These are phyloP conservation scores for Musa acuminata DNA, from an alignment of 176 grass and related monocot genomes.

Conservation along the genomic window DNA sequence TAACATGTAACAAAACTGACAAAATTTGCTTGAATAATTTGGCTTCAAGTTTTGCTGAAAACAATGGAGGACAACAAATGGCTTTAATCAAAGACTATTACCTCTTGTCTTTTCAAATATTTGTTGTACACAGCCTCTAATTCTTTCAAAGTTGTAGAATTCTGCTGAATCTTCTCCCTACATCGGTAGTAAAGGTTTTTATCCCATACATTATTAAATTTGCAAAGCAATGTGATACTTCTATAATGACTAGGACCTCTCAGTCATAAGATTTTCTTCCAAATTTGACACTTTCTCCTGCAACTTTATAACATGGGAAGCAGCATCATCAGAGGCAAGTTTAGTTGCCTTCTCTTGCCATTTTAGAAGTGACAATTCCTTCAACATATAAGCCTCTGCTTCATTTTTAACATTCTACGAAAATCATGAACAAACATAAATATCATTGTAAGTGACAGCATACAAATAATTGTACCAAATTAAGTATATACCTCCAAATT, in stretches of 20 bases:
- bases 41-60: neutral
- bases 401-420: constrained; percentile 88
- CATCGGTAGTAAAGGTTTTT: constrained; percentile 25
- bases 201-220: constrained; percentile 2
- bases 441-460: neutral
- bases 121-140: constrained; percentile 59
- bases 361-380: constrained; percentile 83
- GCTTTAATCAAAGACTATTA: constrained; percentile 18
- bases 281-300: constrained; percentile 54
- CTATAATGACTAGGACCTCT: constrained; percentile 48
- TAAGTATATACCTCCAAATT: constrained; percentile 56
- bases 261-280: constrained; percentile 42
- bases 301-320: constrained; percentile 45
- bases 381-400: constrained; percentile 86
- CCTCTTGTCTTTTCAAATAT: constrained; percentile 82
- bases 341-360: constrained; percentile 85
- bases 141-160: constrained; percentile 52
- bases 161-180: constrained; percentile 70
- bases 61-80: neutral
- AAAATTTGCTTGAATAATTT: neutral
- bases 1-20: too few relatives aligned
- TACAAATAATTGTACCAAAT: neutral
- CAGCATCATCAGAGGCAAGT: constrained; percentile 69
- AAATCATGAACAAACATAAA: constrained; percentile 10
- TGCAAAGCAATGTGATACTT: neutral